Evolutionary conservation across 75 land plant genomes (phyloP).

Genomic region (Picea sitchensis): DNA sequence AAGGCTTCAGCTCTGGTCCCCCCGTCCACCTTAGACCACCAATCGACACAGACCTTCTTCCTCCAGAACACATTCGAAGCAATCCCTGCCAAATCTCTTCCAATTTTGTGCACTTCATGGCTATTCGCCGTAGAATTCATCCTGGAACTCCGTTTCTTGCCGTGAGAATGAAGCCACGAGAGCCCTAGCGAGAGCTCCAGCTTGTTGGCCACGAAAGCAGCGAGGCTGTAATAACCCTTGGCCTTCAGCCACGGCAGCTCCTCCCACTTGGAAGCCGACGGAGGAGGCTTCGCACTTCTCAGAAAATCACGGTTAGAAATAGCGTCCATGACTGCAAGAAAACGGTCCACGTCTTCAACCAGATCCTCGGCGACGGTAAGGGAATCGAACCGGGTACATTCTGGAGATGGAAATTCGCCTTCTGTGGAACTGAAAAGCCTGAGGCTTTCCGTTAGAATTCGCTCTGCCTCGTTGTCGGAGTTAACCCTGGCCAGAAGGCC

Average conservation of each 20-base stretch:
- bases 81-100: conserved; percentile 10
- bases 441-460: conserved; percentile 24
- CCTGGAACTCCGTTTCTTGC: conserved; percentile 23
- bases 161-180: conserved; percentile 56
- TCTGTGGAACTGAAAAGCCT: conserved; percentile 63
- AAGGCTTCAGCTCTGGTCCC: conserved; percentile 32
- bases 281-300: conserved; percentile 28
- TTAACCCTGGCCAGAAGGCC: conserved; percentile 64
- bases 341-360: conserved; percentile 58
- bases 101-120: conserved; percentile 8
- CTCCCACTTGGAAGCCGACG: conserved; percentile 41
- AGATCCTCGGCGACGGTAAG: conserved; percentile 48
- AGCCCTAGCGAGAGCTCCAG: conserved; percentile 74
- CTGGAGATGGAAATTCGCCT: conserved; percentile 37
- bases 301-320: conserved; percentile 72
- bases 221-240: conserved; percentile 86
- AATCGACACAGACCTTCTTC: conserved; percentile 73
- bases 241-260: conserved; percentile 85
- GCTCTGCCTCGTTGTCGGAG: conserved; percentile 27
- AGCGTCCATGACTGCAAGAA: conserved; percentile 73
- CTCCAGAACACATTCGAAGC: conserved; percentile 58
- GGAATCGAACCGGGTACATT: neutral
- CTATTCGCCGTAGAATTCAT: too few species aligned
- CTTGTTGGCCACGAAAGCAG: conserved; percentile 76
- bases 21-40: conserved; percentile 67